Conservation (phyloP, 495 filamentous ascomycete species). For the Hyaloscypha finlandica region DNA sequence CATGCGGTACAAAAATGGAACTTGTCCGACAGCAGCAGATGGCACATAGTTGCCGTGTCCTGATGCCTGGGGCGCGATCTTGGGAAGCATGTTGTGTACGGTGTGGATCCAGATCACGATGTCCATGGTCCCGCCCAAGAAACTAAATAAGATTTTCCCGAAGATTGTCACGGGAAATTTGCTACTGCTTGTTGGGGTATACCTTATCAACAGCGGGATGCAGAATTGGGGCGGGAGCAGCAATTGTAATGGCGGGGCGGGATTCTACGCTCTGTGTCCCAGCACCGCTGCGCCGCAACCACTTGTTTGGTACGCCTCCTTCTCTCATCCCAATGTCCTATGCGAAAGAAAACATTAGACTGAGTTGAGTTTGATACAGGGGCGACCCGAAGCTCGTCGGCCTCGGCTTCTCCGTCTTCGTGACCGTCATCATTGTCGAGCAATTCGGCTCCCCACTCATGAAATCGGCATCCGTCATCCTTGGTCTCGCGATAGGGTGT, state of each 20-base stretch:
- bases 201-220: constrained; percentile 38
- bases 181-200: constrained; percentile 41
- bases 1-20: constrained; percentile 38
- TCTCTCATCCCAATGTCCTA: background rate
- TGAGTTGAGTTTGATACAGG: constrained; percentile 8
- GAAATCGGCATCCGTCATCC: constrained; percentile 42
- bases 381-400: constrained; percentile 37
- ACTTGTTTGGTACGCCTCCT: constrained; percentile 24
- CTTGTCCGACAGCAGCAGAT: constrained; percentile 31
- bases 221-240: constrained; percentile 43
- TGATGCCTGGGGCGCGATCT: constrained; percentile 40
- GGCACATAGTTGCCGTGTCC: constrained; percentile 40
- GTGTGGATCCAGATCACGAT: constrained; percentile 42
- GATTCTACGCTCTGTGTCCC: constrained; percentile 39
- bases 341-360: background rate
- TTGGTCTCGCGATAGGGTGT: constrained; percentile 40
- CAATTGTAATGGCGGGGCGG: constrained; percentile 36
- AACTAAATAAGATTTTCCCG: constrained; percentile 41
- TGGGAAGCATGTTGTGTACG: constrained; percentile 43
- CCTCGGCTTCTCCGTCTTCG: constrained; percentile 42
- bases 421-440: constrained; percentile 40
- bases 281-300: constrained; percentile 32
- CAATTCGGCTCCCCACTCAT: constrained; percentile 41
- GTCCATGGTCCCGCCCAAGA: constrained; percentile 39
- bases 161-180: constrained; percentile 43